A percentile compares a stretch with the other conserved stretches of the same genome.
Evolutionary conservation across 1,284 basidiomycete genomes (phyloP).

Genomic region (Peniophora sp.): DNA sequence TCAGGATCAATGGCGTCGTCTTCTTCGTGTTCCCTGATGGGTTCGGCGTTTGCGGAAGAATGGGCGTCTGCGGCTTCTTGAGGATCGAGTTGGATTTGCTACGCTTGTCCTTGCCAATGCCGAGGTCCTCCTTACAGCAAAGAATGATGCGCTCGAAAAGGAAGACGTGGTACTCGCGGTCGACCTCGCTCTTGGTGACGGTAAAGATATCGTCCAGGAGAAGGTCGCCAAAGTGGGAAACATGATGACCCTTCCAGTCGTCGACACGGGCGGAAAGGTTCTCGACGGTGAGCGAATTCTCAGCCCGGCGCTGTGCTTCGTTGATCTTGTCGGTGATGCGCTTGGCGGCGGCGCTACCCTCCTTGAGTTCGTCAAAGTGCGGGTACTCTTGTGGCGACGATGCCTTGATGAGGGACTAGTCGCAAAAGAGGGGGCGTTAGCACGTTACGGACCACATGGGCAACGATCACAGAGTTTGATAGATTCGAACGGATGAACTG

Average conservation of each 20-base stretch:
- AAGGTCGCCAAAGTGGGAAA: slow-evolving; percentile 89
- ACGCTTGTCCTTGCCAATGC: slow-evolving; percentile 47
- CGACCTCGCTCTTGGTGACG: slow-evolving; percentile 94
- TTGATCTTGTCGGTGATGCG: slow-evolving; percentile 96
- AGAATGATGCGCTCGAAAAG: slow-evolving; percentile 98
- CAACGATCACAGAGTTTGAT: slow-evolving; percentile 5
- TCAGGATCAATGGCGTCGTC: slow-evolving; percentile 80
- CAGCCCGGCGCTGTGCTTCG: slow-evolving; percentile 84
- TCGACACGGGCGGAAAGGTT: slow-evolving; percentile 89
- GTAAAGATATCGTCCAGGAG: slow-evolving; percentile 92
- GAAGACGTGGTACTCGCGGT: slow-evolving; percentile 98
- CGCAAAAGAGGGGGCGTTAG: slow-evolving; percentile 5
- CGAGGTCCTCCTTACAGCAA: slow-evolving; percentile 86
- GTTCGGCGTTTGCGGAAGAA: slow-evolving; percentile 32
- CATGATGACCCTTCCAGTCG: slow-evolving; percentile 98
- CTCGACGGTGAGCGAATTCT: slow-evolving; percentile 83
- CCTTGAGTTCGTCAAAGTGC: slow-evolving; percentile 75
- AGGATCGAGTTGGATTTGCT: slow-evolving; percentile 71
- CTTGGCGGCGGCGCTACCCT: slow-evolving; percentile 81
- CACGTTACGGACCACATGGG: slow-evolving; percentile 8
- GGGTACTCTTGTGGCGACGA: slow-evolving; percentile 59
- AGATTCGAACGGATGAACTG: not conserved
- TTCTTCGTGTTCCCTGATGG: slow-evolving; percentile 52
- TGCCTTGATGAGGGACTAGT: slow-evolving; percentile 72
- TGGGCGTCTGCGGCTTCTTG: slow-evolving; percentile 54